Evolutionary conservation across 768 basidiomycete genomes (phyloP), one percentile per base, ranked within the genome.

Genomic region (Cystoderma amianthinum): DNA sequence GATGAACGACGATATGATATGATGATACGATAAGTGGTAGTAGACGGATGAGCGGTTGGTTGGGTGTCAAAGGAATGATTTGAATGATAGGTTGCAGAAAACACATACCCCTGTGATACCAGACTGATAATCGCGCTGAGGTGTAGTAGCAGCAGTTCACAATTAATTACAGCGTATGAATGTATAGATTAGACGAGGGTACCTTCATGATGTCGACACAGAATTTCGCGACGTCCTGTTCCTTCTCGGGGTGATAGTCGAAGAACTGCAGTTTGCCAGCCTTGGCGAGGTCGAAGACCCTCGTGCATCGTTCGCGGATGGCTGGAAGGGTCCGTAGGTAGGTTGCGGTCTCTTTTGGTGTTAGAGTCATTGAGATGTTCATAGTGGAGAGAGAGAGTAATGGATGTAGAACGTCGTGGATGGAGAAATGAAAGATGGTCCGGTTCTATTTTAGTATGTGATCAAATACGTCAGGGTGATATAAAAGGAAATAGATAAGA

Each of bases 291-390:
- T 79, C 73, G 58, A 85, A 80, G 23, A 98, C 90, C 32, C 73
- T 73, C 9, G 62, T 57, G 60, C 92, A 98, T 32, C 90, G 75
- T 51, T 93, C 84, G 35, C 95, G 78, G 51, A 97, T 91, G n/a
- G 92, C 78, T 12, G 89, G 85, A 2, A 96, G 71, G 0, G 88
- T 91, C 22, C 85, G 82, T 33, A 96, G 76, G 55, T 93, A 94
- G 4, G 62, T 65, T 18, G 81, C 78, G 28, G 64, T 75, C 45
- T 69, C 59, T 32, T 61, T 49, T 12, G 60, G 42, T 9, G 65
- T 42, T 11, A 61, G 46, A 15, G 39, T 46, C 16, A 50, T 57
- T 21, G 58, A 49, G 24, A 66, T 44, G 46, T 62, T 64, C 61
- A 64, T 68, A 24, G 44, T 50, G 41, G 41, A 6, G 11, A 35